Evolutionary conservation across 106 monocot species (phyloP).

Genomic region (Iris macrosiphon): DNA sequence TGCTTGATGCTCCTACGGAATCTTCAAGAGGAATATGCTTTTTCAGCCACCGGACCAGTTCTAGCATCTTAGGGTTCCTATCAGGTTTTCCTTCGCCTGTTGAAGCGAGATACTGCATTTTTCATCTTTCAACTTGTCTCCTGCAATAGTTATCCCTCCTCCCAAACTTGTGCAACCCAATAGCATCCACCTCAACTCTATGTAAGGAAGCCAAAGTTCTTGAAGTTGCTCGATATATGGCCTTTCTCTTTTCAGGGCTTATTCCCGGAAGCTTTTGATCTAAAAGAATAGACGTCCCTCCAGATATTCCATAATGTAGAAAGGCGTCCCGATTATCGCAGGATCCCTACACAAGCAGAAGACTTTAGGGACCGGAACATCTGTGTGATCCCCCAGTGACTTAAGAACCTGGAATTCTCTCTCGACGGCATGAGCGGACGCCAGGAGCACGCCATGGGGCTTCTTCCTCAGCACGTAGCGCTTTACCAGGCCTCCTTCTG

Average conservation of each 20-base stretch:
- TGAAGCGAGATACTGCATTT: constrained; percentile 84
- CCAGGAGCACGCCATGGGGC: constrained; percentile 63
- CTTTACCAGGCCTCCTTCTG: constrained; percentile 21
- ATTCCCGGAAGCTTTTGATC: constrained; percentile 75
- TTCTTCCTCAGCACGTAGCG: constrained; percentile 95
- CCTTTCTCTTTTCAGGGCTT: constrained; percentile 48
- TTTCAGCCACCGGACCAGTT: constrained; percentile 80
- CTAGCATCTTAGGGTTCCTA: constrained; percentile 72
- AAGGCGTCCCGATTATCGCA: constrained; percentile 76
- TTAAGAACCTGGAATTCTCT: constrained; percentile 96
- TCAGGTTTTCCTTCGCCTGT: constrained; percentile 78
- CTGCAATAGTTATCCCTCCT: constrained; percentile 90
- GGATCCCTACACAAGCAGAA: constrained; percentile 91
- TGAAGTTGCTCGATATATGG: constrained; percentile 66
- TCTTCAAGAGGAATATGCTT: constrained; percentile 73
- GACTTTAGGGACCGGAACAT: constrained; percentile 92
- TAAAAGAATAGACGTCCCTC: constrained; percentile 84
- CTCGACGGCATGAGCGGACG: constrained; percentile 93
- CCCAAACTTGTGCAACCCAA: constrained; percentile 80
- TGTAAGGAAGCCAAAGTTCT: constrained; percentile 77
- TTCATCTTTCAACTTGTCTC: constrained; percentile 96
- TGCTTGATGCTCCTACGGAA: constrained; percentile 39
- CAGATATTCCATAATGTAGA: constrained; percentile 95
- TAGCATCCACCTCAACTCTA: constrained; percentile 66
- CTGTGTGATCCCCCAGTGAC: constrained; percentile 65